Evolutionary conservation across 31 red algal species (phyloP), one percentile per base, ranked within the genome.

Genomic region (Odonthalia washingtoniensis): DNA sequence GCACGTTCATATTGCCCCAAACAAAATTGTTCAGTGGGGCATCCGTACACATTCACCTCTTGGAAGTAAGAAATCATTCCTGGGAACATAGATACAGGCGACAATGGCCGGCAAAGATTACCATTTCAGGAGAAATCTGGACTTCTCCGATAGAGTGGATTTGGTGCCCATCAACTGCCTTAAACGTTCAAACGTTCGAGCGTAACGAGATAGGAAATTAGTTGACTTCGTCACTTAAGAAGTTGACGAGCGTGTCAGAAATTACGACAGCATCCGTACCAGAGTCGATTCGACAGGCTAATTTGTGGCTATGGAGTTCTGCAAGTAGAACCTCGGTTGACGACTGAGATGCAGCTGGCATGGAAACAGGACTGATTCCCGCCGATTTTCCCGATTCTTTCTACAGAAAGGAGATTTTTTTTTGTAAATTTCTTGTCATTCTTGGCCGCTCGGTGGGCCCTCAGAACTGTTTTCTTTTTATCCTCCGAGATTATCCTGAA

Each of bases 241-340:
- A 90, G 0, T 82, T 60, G 36, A 82, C 34, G 38, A 90, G 81
- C 24, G 87, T 61, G 2, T 90, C 69, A 14, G 87, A 83, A 27
- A 90, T 74, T 26, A 69, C 77, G 9, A 64, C 12, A 1, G 18
- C n/a, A 65, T 90, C 77, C 1, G 87, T 78, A 27, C 87, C 87
- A 46, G 87, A 90, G 42, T 90, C 42, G 36, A 82, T 90, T 21
- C 77, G 87, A 31, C 87, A 90, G 52, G 78, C 87, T 37, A 82
- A 82, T 12, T 28, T 74, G 67, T 75, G 0, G 3, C 87, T 64
- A 63, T 30, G 2, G 6, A 90, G 0, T 30, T 76, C 67, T 3
- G 87, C 67, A 3, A 5, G 28, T 18, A 90, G 24, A 6, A 82
- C 77, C 77, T 78, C 35, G 3, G 6, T 21, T 70, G 12, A 57